A percentile compares a stretch with the other conserved stretches of the same genome.
Evolutionary conservation across 163 green algal species (phyloP).

Genomic region (Volvox carteri): DNA sequence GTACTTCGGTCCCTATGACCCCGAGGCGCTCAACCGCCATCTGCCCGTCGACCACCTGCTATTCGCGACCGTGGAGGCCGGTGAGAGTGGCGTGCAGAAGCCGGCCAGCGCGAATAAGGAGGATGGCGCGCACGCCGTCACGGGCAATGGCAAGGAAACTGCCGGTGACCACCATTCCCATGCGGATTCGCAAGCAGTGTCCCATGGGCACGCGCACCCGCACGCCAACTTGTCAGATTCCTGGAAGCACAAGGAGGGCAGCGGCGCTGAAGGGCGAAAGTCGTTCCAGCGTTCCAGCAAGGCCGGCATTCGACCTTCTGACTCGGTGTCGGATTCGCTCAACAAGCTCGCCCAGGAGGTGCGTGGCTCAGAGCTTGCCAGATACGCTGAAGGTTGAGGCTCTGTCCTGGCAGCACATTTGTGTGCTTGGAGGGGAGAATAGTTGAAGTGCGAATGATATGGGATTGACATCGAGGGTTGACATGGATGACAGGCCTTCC

Average conservation of each 20-base stretch:
- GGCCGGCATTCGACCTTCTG: conserved; percentile 44
- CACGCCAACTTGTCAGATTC: not conserved
- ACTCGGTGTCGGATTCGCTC: conserved; percentile 42
- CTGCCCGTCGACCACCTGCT: conserved; percentile 66
- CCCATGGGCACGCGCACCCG: not conserved
- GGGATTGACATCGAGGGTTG: too few relatives aligned
- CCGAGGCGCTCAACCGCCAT: conserved; percentile 60
- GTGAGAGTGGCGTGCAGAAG: conserved; percentile 59
- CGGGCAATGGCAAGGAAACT: not conserved
- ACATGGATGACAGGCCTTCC: too few relatives aligned
- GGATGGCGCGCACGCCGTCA: conserved; percentile 6
- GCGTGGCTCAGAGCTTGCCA: not conserved
- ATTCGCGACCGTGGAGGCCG: conserved; percentile 70
- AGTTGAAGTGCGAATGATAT: too few relatives aligned
- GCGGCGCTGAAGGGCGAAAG: conserved; percentile 29
- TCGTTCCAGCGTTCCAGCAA: conserved; percentile 60
- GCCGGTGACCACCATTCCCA: not conserved
- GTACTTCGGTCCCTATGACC: conserved; percentile 73
- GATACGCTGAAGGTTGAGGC: too few relatives aligned
- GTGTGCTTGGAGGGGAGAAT: too few relatives aligned
- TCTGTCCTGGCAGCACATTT: too few relatives aligned
- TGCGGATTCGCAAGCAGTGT: not conserved
- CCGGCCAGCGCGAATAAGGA: not conserved
- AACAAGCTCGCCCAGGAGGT: conserved; percentile 52
- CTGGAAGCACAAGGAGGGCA: conserved; percentile 49